Evolutionary conservation across 805 yeast genomes (phyloP).

Genomic region (Aciculoconidium aculeatum): DNA sequence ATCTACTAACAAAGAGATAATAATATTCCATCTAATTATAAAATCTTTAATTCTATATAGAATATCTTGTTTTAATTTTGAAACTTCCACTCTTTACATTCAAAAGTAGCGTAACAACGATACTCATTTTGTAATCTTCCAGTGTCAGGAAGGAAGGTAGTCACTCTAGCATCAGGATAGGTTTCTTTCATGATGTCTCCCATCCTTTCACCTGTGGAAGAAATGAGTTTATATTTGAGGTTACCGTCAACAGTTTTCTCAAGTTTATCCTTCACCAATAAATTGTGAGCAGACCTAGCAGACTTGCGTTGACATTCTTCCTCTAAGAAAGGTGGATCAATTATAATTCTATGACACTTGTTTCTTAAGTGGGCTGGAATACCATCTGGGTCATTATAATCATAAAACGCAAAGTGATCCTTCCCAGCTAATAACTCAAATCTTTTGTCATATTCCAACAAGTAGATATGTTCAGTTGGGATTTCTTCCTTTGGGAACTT

Average conservation of each 20-base stretch:
- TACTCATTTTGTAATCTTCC: constrained; percentile 85
- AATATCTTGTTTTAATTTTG: neutral
- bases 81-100: constrained; percentile 62
- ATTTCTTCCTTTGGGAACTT: constrained; percentile 43
- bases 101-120: constrained; percentile 76
- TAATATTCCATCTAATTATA: constrained; percentile 5
- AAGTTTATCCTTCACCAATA: constrained; percentile 40
- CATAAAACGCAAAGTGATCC: constrained; percentile 64
- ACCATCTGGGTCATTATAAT: constrained; percentile 63
- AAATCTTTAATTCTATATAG: neutral
- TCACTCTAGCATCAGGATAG: constrained; percentile 61
- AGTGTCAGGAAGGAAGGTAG: constrained; percentile 73
- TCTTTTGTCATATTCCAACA: constrained; percentile 75
- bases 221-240: constrained; percentile 46
- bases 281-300: constrained; percentile 46
- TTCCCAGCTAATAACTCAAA: constrained; percentile 68
- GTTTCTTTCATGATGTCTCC: constrained; percentile 48
- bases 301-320: constrained; percentile 74
- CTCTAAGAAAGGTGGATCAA: constrained; percentile 87
- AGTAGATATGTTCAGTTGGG: constrained; percentile 66
- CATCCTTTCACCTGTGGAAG: constrained; percentile 91
- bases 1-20: too few relatives aligned
- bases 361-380: constrained; percentile 53
- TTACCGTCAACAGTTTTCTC: constrained; percentile 36
- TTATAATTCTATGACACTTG: constrained; percentile 63